A percentile compares a stretch with the other conserved stretches of the same genome.
These are phyloP conservation scores for Chaetothyriales sp. DNA, from an alignment of 2,329 filamentous ascomycete species.

Conservation along the genomic window DNA sequence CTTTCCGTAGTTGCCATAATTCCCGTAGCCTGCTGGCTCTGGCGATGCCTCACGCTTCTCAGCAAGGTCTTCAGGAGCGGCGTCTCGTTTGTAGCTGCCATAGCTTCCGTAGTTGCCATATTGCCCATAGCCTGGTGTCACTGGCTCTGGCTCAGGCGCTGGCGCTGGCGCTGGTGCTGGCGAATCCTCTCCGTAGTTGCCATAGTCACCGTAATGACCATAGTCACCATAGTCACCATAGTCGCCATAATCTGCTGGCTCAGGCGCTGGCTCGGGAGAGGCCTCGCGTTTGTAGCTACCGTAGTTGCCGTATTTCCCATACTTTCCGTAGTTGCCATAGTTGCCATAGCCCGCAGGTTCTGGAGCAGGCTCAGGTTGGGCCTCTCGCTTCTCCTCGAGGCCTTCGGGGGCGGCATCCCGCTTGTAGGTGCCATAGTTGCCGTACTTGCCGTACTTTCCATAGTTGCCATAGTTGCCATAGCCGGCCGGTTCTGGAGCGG, in stretches of 20 bases:
- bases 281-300: background rate
- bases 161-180: too few relatives aligned
- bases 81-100: background rate
- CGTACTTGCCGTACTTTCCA: conserved; percentile 7
- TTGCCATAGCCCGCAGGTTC: background rate
- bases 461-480: conserved; percentile 2
- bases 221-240: background rate
- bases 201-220: background rate
- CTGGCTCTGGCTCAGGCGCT: too few relatives aligned
- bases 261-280: background rate
- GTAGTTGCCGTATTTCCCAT: background rate
- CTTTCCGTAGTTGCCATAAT: conserved; percentile 1
- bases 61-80: background rate
- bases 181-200: conserved; percentile 4
- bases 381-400: background rate
- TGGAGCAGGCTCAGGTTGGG: background rate
- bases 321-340: conserved; percentile 1
- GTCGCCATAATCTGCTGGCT: background rate
- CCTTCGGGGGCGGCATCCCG: background rate
- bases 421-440: conserved; percentile 1
- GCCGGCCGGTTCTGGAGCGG: background rate
- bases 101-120: conserved; percentile 2
- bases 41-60: background rate
- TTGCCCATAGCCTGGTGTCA: too few relatives aligned
- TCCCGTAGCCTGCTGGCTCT: background rate